Conservation (phyloP, 352 stramenopile genomes). For the Phytophthora cryptogea region DNA sequence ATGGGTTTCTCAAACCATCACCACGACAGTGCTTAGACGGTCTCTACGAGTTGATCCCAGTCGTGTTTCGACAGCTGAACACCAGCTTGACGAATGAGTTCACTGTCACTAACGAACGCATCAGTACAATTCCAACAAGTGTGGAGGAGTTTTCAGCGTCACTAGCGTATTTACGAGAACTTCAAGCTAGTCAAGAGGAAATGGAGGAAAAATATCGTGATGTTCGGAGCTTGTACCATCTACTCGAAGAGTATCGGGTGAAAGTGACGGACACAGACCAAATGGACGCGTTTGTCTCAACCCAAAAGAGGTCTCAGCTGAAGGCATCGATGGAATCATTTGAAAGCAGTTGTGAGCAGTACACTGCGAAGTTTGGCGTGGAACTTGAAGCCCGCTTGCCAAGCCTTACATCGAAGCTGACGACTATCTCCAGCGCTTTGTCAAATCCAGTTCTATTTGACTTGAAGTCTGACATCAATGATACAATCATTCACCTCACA, state of each 20-base stretch:
- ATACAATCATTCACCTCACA: constrained; percentile 54
- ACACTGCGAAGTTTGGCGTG: constrained; percentile 75
- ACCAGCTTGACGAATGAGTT: constrained; percentile 58
- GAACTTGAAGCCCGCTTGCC: constrained; percentile 70
- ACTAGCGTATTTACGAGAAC: constrained; percentile 56
- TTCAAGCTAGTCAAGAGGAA: constrained; percentile 49
- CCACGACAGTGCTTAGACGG: constrained; percentile 62
- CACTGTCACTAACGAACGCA: constrained; percentile 60
- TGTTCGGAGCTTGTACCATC: constrained; percentile 57
- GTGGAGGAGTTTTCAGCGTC: constrained; percentile 76
- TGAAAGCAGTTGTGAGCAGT: constrained; percentile 70
- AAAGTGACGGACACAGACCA: constrained; percentile 72
- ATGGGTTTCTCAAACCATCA: constrained; percentile 65
- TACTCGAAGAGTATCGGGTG: constrained; percentile 74
- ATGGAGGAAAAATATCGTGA: constrained; percentile 63
- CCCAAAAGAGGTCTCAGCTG: constrained; percentile 73
- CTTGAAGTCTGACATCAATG: constrained; percentile 47
- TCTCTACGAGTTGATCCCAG: constrained; percentile 59
- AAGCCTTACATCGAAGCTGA: constrained; percentile 39
- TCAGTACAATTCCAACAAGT: constrained; percentile 68
- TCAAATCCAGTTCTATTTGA: constrained; percentile 47
- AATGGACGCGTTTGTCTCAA: constrained; percentile 75
- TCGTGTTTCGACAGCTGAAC: constrained; percentile 67
- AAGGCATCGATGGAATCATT: constrained; percentile 81
- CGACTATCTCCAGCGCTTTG: constrained; percentile 39